Conservation (phyloP, 768 basidiomycete species). For the Suillus weaverae region DNA sequence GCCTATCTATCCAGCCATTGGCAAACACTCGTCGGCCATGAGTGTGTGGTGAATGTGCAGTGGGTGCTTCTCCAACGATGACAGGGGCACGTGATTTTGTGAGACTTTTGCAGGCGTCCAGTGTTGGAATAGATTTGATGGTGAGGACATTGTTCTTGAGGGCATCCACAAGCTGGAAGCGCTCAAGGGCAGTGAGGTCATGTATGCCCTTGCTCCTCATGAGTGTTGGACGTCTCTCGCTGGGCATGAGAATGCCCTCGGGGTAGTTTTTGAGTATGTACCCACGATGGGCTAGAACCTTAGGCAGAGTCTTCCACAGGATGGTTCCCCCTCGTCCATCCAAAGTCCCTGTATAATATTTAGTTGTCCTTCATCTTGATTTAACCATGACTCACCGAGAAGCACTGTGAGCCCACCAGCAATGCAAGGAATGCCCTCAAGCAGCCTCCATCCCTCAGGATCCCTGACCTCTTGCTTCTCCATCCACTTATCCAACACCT, state of each 20-base stretch:
- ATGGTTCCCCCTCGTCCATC: neutral
- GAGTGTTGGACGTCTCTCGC: neutral
- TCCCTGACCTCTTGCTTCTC: neutral
- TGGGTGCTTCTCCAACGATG: neutral
- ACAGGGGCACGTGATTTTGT: neutral
- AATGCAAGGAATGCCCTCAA: neutral
- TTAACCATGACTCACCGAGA: neutral
- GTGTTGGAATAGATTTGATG: neutral
- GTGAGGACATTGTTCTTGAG: neutral
- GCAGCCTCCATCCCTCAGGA: neutral
- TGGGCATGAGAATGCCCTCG: neutral
- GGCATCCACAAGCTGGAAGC: neutral
- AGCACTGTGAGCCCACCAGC: neutral
- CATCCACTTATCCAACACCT: neutral
- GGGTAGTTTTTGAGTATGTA: neutral
- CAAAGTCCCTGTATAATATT: neutral
- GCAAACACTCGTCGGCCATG: neutral
- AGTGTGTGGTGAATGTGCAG: neutral
- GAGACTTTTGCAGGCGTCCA: neutral
- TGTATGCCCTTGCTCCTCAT: slow-evolving; percentile 3
- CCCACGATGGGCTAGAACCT: neutral
- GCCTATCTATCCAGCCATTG: neutral
- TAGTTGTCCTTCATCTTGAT: neutral
- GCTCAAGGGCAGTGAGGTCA: neutral
- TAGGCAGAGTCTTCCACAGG: neutral